Conservation (phyloP, 1,139 yeast species). For the Tardiomyces blankii region DNA sequence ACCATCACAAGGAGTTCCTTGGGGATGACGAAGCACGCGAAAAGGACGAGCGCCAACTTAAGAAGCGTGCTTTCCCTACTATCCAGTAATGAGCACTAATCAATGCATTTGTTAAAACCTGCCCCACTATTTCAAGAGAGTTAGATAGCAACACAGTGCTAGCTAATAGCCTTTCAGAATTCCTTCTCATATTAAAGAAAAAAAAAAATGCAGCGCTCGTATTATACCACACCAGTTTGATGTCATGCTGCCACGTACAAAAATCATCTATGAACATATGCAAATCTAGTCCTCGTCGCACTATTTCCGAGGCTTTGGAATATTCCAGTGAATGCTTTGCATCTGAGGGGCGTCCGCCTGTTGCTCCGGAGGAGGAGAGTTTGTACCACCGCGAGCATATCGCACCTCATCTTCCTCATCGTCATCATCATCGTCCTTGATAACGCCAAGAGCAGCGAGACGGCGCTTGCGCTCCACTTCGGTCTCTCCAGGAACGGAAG, state of each 20-base stretch:
- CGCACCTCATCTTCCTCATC: conserved; percentile 9
- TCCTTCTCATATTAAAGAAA: too few relatives aligned
- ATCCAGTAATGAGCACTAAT: conserved; percentile 23
- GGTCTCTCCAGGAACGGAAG: conserved; percentile 34
- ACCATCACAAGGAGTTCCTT: conserved; percentile 61
- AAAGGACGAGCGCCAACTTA: conserved; percentile 42
- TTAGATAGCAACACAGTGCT: too few relatives aligned
- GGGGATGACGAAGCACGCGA: conserved; percentile 55
- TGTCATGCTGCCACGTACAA: too few relatives aligned
- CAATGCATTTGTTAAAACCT: background rate
- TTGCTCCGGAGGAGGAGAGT: too few relatives aligned
- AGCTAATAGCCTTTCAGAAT: too few relatives aligned
- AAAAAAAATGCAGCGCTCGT: too few relatives aligned
- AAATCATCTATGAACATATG: background rate
- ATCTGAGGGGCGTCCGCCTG: too few relatives aligned
- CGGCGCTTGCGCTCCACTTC: conserved; percentile 66
- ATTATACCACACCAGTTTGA: too few relatives aligned
- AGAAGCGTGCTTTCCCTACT: conserved; percentile 52
- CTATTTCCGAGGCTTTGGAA: too few relatives aligned
- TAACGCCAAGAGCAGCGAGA: conserved; percentile 66
- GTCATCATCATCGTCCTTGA: conserved; percentile 9
- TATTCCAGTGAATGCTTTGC: too few relatives aligned
- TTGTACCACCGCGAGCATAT: background rate
- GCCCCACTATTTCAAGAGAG: too few relatives aligned
- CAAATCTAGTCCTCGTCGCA: too few relatives aligned